These are phyloP conservation scores for Rosa persica DNA, from an alignment of 306 rosid species.

Conservation along the genomic window DNA sequence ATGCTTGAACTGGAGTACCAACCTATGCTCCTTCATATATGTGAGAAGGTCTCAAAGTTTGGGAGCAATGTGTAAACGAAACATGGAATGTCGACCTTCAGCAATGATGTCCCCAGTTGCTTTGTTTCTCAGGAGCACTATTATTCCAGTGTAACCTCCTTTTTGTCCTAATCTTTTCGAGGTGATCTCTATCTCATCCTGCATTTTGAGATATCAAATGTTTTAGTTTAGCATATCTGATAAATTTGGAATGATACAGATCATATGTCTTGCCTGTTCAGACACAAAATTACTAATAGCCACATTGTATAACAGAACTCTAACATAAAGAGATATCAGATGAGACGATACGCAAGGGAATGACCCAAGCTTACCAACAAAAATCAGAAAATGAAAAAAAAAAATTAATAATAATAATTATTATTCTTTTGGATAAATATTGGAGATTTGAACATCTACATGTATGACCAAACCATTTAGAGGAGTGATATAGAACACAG, in stretches of 20 bases:
- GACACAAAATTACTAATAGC: neutral
- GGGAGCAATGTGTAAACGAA: constrained; percentile 43
- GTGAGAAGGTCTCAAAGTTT: constrained; percentile 46
- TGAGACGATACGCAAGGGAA: neutral
- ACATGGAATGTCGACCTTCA: constrained; percentile 88
- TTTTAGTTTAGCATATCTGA: neutral
- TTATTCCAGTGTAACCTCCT: constrained; percentile 67
- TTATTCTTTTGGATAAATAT: neutral
- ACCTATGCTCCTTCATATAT: neutral
- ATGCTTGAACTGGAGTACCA: neutral
- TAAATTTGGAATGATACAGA: neutral
- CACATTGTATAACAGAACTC: neutral
- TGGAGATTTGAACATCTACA: neutral
- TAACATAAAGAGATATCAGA: neutral
- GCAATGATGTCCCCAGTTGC: constrained; percentile 72
- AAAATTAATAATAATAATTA: too few relatives aligned
- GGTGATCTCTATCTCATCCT: constrained; percentile 85
- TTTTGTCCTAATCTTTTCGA: constrained; percentile 57
- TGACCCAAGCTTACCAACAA: neutral
- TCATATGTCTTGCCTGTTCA: neutral
- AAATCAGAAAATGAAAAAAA: neutral
- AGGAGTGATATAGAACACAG: neutral
- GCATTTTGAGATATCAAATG: constrained; percentile 24
- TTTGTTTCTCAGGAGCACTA: constrained; percentile 64
- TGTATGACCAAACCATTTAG: neutral